A percentile compares a stretch with the other conserved stretches of the same genome.
These are phyloP conservation scores for Zizania palustris DNA, from an alignment of 202 grass and related monocot species.

Conservation along the genomic window DNA sequence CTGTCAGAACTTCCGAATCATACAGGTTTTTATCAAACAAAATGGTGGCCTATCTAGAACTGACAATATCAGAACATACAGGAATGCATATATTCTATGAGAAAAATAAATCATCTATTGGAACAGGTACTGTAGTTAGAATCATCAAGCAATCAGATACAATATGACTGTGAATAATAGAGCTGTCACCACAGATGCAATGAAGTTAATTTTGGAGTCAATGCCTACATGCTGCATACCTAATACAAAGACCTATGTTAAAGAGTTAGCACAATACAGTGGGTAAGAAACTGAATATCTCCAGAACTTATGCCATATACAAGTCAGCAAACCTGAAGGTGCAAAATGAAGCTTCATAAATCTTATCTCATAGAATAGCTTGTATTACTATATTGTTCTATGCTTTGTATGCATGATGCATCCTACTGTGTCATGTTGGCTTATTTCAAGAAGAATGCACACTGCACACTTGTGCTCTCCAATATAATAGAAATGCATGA, in stretches of 20 bases:
- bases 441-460: slow-evolving; percentile 22
- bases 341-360: not conserved
- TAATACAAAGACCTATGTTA: not conserved
- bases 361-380: not conserved
- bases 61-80: not conserved
- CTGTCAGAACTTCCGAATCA: not conserved
- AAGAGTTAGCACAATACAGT: not conserved
- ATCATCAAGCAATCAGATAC: no score
- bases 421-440: slow-evolving; percentile 4
- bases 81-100: slow-evolving; percentile 5
- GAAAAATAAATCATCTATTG: not conserved
- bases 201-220: not conserved
- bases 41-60: slow-evolving; percentile 12
- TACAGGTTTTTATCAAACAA: slow-evolving; percentile 16
- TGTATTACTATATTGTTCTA: not conserved
- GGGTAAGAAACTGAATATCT: slow-evolving; percentile 6
- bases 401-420: slow-evolving; percentile 4
- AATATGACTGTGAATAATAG: slow-evolving; percentile 12
- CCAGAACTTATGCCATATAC: slow-evolving; percentile 15
- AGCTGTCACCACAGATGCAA: not conserved
- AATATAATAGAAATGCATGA: slow-evolving; percentile 3
- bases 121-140: no score
- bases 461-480: not conserved
- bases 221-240: slow-evolving; percentile 9
- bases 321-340: not conserved